Evolutionary conservation across 1,139 yeast species (phyloP).

Genomic region (Yamadazyma buinensis): DNA sequence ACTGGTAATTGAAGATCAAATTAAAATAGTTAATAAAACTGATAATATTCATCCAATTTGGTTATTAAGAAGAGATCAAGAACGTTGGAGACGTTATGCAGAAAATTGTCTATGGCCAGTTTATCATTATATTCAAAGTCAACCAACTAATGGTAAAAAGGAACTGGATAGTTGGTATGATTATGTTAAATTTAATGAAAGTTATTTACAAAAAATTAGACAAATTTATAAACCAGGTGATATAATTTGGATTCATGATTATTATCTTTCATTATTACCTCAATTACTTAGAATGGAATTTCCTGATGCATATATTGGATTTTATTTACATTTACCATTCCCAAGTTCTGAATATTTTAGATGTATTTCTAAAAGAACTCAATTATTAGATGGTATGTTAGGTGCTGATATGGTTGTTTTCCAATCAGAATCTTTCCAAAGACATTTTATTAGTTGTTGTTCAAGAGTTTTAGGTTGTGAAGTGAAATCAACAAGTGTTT

Average conservation of each 20-base stretch:
- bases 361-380: constrained; percentile 77
- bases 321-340: constrained; percentile 85
- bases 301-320: constrained; percentile 78
- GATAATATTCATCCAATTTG: constrained; percentile 78
- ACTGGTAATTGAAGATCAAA: constrained; percentile 37
- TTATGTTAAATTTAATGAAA: constrained; percentile 86
- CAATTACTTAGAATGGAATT: constrained; percentile 79
- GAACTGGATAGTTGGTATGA: constrained; percentile 87
- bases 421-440: constrained; percentile 79
- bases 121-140: constrained; percentile 84
- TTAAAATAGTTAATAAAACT: constrained; percentile 41
- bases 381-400: constrained; percentile 82
- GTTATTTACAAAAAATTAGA: constrained; percentile 75
- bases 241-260: constrained; percentile 93
- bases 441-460: constrained; percentile 90
- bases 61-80: constrained; percentile 69
- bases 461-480: constrained; percentile 77
- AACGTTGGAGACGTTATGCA: constrained; percentile 84
- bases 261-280: constrained; percentile 79
- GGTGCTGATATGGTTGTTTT: constrained; percentile 86
- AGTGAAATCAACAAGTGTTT: constrained; percentile 52
- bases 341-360: constrained; percentile 96
- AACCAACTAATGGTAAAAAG: constrained; percentile 57
- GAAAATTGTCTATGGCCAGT: constrained; percentile 93
- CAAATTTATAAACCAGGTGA: constrained; percentile 83